These are phyloP conservation scores for Escallonia herrerae DNA, from an alignment of 129 eudicot species.

Conservation along the genomic window DNA sequence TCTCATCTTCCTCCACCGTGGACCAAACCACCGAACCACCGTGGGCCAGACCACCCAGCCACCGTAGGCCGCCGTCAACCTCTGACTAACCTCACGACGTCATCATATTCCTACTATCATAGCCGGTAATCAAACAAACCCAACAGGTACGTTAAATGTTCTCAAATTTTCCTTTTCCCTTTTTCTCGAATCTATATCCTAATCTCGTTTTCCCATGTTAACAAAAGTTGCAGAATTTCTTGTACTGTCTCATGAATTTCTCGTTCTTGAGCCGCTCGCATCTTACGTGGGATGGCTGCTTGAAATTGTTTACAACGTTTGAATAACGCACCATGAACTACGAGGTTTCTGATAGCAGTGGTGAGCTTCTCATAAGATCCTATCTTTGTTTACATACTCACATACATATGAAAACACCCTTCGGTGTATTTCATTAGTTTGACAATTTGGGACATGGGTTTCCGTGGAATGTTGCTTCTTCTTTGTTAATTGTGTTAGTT, in stretches of 20 bases:
- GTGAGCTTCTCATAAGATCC: slow-evolving; percentile 32
- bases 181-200: no score
- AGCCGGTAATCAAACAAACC: not conserved
- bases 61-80: not conserved
- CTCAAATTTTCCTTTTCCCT: no score
- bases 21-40: not conserved
- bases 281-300: not conserved
- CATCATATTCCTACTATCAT: not conserved
- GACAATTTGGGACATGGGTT: not conserved
- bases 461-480: slow-evolving; percentile 1
- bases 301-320: not conserved
- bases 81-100: not conserved
- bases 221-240: not conserved
- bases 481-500: not conserved
- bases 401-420: not conserved
- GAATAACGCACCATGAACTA: slow-evolving; percentile 31
- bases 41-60: not conserved
- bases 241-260: slow-evolving; percentile 16
- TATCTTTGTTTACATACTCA: not conserved
- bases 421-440: not conserved
- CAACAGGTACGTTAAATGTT: not conserved
- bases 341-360: slow-evolving; percentile 54
- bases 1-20: no score
- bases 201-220: no score
- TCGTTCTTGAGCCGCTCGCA: not conserved